phyloP scores from a whole-genome alignment of 345 rosid species.

The Salix exigua region DNA sequence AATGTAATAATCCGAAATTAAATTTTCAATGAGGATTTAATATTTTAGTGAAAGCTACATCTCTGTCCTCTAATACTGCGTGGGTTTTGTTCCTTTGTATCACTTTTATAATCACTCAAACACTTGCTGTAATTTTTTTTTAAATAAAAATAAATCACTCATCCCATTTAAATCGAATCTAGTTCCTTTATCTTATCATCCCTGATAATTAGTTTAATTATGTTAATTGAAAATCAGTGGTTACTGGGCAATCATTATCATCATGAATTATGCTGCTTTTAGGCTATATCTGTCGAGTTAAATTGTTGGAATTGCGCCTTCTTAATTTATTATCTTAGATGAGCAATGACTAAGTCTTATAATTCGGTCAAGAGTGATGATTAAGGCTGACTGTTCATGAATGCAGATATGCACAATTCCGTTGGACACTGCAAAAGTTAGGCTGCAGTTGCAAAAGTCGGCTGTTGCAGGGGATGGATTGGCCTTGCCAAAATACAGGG shows the following conservation, averaged over 20 bases:
- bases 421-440: conserved; percentile 89
- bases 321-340: neutral
- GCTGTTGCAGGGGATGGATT: conserved; percentile 47
- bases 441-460: conserved; percentile 93
- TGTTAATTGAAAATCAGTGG: neutral
- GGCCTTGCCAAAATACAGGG: conserved; percentile 62
- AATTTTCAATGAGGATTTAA: neutral
- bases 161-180: neutral
- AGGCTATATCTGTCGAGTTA: neutral
- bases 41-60: neutral
- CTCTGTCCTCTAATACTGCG: neutral
- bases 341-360: neutral
- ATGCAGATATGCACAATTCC: conserved; percentile 83
- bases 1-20: neutral
- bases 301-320: neutral
- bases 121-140: neutral
- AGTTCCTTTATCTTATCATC: neutral
- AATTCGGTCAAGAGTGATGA: neutral
- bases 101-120: neutral
- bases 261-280: neutral
- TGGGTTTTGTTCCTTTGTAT: neutral
- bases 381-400: neutral
- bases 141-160: neutral
- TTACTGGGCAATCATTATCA: neutral
- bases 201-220: neutral